These are phyloP conservation scores for Epichloe coenophiala DNA, from an alignment of 2,329 filamentous ascomycete genomes.

Conservation along the genomic window DNA sequence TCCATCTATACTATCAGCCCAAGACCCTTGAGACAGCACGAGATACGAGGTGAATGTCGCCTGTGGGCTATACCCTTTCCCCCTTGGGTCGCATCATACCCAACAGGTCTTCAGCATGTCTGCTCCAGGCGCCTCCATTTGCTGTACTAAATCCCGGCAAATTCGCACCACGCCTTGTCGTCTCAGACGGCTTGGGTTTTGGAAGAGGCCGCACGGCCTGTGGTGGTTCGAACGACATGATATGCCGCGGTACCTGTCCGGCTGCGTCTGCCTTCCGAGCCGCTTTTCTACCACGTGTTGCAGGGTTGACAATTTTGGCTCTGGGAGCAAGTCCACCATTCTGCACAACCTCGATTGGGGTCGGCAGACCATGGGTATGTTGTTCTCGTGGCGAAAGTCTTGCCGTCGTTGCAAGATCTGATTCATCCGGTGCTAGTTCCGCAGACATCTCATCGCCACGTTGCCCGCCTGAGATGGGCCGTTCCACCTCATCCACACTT, in stretches of 20 bases:
- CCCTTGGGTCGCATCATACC: constrained; percentile 41
- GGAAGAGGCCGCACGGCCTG: constrained; percentile 4
- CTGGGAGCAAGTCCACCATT: not conserved
- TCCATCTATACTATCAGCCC: not conserved
- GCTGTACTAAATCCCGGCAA: constrained; percentile 33
- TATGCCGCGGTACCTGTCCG: constrained; percentile 29
- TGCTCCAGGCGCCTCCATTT: constrained; percentile 53
- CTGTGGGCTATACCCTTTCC: constrained; percentile 4
- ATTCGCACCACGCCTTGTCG: constrained; percentile 5
- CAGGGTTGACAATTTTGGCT: constrained; percentile 29
- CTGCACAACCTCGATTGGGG: not conserved
- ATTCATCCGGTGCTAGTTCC: not conserved
- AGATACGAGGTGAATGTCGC: not conserved
- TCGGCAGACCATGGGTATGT: not conserved
- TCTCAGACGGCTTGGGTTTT: not conserved
- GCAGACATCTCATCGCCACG: not conserved
- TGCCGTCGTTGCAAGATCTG: not conserved
- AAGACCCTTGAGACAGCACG: not conserved
- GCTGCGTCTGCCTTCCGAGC: constrained; percentile 37
- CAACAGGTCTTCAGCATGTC: constrained; percentile 53
- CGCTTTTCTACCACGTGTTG: constrained; percentile 39
- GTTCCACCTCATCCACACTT: not conserved
- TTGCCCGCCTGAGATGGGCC: not conserved
- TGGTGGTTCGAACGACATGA: constrained; percentile 24
- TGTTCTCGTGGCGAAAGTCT: not conserved